These are phyloP conservation scores for Didymella pomorum DNA, from an alignment of 2,329 filamentous ascomycete species.

Conservation along the genomic window DNA sequence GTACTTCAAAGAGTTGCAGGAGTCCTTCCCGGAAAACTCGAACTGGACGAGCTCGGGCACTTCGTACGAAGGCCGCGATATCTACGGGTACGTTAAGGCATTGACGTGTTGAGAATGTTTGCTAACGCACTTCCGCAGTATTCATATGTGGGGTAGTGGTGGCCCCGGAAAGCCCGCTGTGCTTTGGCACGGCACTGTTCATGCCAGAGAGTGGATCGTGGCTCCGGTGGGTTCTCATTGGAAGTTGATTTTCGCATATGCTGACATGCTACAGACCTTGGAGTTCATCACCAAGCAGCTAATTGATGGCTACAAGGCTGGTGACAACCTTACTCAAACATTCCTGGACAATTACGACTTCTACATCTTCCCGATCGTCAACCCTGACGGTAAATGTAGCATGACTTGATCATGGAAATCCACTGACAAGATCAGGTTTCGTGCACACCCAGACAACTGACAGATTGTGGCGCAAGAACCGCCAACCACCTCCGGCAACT, in stretches of 20 bases:
- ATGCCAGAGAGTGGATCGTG: conserved; percentile 46
- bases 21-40: conserved; percentile 36
- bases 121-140: conserved; percentile 8
- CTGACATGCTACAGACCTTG: conserved; percentile 18
- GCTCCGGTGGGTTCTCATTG: conserved; percentile 51
- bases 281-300: conserved; percentile 44
- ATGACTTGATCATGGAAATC: background rate
- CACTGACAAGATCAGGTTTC: conserved; percentile 33
- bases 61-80: conserved; percentile 42
- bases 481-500: conserved; percentile 34
- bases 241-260: background rate
- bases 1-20: conserved; percentile 38
- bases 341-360: conserved; percentile 44
- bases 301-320: conserved; percentile 37
- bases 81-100: conserved; percentile 28
- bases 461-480: conserved; percentile 49
- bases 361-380: conserved; percentile 45
- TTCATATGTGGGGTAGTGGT: conserved; percentile 44
- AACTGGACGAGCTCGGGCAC: conserved; percentile 42
- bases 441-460: conserved; percentile 46
- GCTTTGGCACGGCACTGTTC: conserved; percentile 43
- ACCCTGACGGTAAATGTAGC: conserved; percentile 37
- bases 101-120: background rate
- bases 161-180: conserved; percentile 38
- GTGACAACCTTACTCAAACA: conserved; percentile 43